Percentiles rank a stretch among this genome's conserved stretches.
Conservation (phyloP, 352 stramenopile genomes). For the Phytopythium mirpurense region DNA sequence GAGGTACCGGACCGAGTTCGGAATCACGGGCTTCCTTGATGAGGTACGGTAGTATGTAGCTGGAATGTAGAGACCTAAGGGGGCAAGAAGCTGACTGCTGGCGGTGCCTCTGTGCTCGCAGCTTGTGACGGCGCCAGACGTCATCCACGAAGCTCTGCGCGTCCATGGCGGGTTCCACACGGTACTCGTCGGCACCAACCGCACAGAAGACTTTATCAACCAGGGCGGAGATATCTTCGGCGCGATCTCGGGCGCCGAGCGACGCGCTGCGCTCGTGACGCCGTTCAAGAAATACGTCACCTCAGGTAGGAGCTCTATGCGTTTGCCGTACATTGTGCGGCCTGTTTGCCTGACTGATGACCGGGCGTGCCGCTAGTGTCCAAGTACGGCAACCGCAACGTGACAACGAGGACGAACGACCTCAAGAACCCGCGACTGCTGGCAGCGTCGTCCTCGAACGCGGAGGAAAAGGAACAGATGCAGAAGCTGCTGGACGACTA, state of each 20-base stretch:
- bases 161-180: constrained; percentile 68
- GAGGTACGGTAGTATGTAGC: constrained; percentile 32
- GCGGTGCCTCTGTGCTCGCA: constrained; percentile 8
- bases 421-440: constrained; percentile 62
- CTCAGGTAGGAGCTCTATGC: too few relatives aligned
- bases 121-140: constrained; percentile 74
- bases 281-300: constrained; percentile 86
- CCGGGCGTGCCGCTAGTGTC: too few relatives aligned
- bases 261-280: constrained; percentile 75
- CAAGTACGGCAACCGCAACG: constrained; percentile 79
- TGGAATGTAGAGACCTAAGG: too few relatives aligned
- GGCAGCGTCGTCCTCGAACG: constrained; percentile 69
- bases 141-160: constrained; percentile 79
- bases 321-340: too few relatives aligned
- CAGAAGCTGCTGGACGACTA: constrained; percentile 46
- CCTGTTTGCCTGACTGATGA: too few relatives aligned
- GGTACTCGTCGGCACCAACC: constrained; percentile 64
- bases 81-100: background rate
- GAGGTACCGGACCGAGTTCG: constrained; percentile 40
- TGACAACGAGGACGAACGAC: constrained; percentile 84
- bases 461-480: constrained; percentile 65
- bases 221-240: constrained; percentile 57
- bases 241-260: constrained; percentile 40
- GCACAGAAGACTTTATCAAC: constrained; percentile 80
- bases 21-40: constrained; percentile 73